Percentiles rank a stretch among this genome's conserved stretches.
Conservation (phyloP, 2,329 filamentous ascomycete genomes). For the Neocucurbitaria cava region DNA sequence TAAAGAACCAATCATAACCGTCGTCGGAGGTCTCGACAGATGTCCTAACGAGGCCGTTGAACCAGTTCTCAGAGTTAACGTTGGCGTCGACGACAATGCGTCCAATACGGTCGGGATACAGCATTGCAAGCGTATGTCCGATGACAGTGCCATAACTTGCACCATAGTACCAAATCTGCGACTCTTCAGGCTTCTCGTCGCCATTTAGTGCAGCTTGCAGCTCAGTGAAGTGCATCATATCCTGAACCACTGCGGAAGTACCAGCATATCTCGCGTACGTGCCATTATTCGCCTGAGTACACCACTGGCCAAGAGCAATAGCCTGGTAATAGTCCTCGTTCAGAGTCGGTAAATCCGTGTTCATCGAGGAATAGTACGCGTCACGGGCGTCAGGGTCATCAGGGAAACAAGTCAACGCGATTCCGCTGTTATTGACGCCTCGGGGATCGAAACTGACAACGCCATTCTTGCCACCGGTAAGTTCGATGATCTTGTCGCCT, state of each 20-base stretch:
- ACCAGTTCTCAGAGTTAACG: slow-evolving; percentile 35
- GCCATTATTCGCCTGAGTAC: slow-evolving; percentile 10
- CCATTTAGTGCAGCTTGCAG: slow-evolving; percentile 18
- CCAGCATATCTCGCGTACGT: slow-evolving; percentile 11
- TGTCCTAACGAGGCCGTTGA: slow-evolving; percentile 1
- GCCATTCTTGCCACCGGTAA: slow-evolving; percentile 23
- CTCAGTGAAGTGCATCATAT: slow-evolving; percentile 38
- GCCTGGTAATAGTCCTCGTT: slow-evolving; percentile 11
- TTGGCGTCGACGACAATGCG: slow-evolving; percentile 54
- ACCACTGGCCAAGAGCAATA: slow-evolving; percentile 2
- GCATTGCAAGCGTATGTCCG: slow-evolving; percentile 53
- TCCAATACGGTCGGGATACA: slow-evolving; percentile 48
- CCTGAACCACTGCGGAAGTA: slow-evolving; percentile 36
- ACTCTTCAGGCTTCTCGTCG: slow-evolving; percentile 31
- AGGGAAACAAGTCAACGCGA: slow-evolving; percentile 27
- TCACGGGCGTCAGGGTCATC: slow-evolving; percentile 10
- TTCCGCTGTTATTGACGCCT: slow-evolving; percentile 29
- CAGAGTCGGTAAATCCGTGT: background rate
- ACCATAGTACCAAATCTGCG: slow-evolving; percentile 46
- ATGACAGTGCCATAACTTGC: slow-evolving; percentile 55
- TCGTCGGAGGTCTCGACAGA: slow-evolving; percentile 4
- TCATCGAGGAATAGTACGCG: background rate
- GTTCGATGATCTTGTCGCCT: background rate
- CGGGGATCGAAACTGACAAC: slow-evolving; percentile 41
- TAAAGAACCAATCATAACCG: slow-evolving; percentile 56